Evolutionary conservation across 345 rosid species (phyloP).

Genomic region (Citrus reticulata): DNA sequence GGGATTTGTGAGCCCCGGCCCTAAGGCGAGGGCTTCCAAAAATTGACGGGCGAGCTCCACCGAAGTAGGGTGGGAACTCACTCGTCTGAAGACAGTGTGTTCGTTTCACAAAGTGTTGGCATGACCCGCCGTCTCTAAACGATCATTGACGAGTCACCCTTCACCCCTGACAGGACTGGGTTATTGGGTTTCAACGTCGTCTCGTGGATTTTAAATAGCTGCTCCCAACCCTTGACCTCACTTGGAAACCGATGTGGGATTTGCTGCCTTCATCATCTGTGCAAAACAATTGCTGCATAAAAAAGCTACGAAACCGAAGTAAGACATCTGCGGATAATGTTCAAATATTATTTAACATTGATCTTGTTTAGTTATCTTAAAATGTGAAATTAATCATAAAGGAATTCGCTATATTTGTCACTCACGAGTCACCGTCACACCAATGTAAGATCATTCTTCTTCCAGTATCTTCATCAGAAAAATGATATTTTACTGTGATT

Average conservation of each 20-base stretch:
- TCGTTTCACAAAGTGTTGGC: slow-evolving; percentile 63
- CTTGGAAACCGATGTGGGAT: neutral
- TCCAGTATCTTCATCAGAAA: too few relatives aligned
- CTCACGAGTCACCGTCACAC: too few relatives aligned
- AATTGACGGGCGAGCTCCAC: slow-evolving; percentile 70
- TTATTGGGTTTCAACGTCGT: rapidly evolving
- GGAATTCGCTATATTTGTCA: too few relatives aligned
- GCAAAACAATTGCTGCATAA: too few relatives aligned
- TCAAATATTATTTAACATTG: too few relatives aligned
- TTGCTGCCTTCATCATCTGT: neutral
- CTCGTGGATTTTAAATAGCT: neutral
- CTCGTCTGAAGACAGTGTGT: slow-evolving; percentile 45
- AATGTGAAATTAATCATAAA: too few relatives aligned
- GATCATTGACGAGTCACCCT: slow-evolving; percentile 78
- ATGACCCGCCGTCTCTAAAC: slow-evolving; percentile 73
- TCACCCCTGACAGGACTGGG: slow-evolving; percentile 75
- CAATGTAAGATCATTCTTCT: too few relatives aligned
- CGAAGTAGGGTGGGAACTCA: slow-evolving; percentile 52
- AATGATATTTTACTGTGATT: too few relatives aligned
- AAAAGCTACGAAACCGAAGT: too few relatives aligned
- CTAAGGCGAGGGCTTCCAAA: slow-evolving; percentile 61
- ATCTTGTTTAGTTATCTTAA: too few relatives aligned
- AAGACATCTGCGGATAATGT: too few relatives aligned
- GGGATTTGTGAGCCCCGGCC: slow-evolving; percentile 28
- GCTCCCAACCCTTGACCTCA: too few relatives aligned